These are phyloP conservation scores for Cunninghamia lanceolata DNA, from an alignment of 75 land plant genomes.

Conservation along the genomic window DNA sequence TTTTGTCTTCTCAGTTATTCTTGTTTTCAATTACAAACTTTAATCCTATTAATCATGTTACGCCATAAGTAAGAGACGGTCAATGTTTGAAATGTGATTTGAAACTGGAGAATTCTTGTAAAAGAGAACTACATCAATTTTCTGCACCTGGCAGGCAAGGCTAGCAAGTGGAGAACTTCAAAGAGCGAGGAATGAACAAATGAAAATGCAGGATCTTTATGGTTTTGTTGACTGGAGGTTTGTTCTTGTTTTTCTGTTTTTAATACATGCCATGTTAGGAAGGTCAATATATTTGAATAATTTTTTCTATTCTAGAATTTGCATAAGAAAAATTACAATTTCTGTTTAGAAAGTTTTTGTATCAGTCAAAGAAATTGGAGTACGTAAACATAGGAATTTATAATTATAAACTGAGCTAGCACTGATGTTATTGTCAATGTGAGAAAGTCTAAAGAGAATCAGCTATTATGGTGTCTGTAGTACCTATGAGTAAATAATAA, in stretches of 20 bases:
- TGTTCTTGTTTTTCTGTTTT: not conserved
- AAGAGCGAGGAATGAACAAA: slow-evolving; percentile 30
- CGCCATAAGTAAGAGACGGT: not conserved
- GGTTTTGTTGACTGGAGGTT: slow-evolving; percentile 52
- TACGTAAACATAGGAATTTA: not conserved
- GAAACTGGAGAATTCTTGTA: not conserved
- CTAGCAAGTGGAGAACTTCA: slow-evolving; percentile 46
- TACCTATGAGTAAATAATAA: not conserved
- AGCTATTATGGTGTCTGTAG: not conserved
- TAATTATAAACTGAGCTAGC: not conserved
- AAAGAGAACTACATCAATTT: not conserved
- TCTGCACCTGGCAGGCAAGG: slow-evolving; percentile 27
- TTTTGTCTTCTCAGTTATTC: not conserved
- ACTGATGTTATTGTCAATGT: not conserved
- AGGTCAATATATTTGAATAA: not conserved
- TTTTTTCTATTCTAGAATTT: not conserved
- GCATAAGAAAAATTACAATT: not conserved
- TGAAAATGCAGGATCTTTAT: slow-evolving; percentile 39
- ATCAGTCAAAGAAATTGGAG: not conserved
- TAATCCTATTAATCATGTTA: not conserved
- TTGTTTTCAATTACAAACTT: not conserved
- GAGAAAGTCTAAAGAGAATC: not conserved
- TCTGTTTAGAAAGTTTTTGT: not conserved
- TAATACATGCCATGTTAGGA: not conserved
- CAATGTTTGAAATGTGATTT: not conserved